These are phyloP conservation scores for Cyberlindnera lachancei DNA, from an alignment of 805 yeast species.

Conservation along the genomic window DNA sequence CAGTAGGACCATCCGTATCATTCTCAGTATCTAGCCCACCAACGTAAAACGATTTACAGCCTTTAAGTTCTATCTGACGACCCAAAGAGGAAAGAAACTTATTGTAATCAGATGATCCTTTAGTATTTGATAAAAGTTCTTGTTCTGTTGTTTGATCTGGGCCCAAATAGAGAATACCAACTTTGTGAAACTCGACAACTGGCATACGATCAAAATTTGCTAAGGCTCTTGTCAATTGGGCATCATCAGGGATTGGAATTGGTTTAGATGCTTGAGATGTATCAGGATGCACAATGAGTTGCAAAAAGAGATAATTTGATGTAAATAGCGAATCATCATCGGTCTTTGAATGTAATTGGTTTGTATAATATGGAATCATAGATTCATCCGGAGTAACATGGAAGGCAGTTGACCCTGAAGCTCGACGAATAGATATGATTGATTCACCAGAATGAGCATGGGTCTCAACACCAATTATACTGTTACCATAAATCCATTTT, in stretches of 20 bases:
- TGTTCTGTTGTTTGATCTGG: conserved; percentile 55
- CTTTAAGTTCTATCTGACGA: conserved; percentile 45
- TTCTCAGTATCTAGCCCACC: conserved; percentile 76
- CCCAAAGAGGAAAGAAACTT: conserved; percentile 56
- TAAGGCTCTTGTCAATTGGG: conserved; percentile 43
- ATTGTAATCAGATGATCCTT: conserved; percentile 60
- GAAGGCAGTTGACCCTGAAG: conserved; percentile 55
- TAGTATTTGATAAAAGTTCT: conserved; percentile 55
- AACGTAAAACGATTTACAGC: conserved; percentile 45
- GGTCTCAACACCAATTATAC: conserved; percentile 51
- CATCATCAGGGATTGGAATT: conserved; percentile 41
- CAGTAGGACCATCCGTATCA: conserved; percentile 69
- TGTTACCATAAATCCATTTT: conserved; percentile 56
- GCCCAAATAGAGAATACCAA: conserved; percentile 71
- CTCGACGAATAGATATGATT: conserved; percentile 46
- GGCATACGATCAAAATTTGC: conserved; percentile 68
- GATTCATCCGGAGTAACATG: conserved; percentile 34
- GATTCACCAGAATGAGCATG: conserved; percentile 44
- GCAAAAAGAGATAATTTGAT: conserved; percentile 45
- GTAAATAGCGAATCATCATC: conserved; percentile 23
- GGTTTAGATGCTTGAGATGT: conserved; percentile 31
- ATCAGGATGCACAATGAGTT: conserved; percentile 39
- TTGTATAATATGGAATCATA: conserved; percentile 26
- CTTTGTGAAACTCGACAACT: conserved; percentile 67
- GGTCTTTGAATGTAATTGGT: conserved; percentile 16